Conservation (phyloP, 2,329 filamentous ascomycete species). For the Cercospora sp. region DNA sequence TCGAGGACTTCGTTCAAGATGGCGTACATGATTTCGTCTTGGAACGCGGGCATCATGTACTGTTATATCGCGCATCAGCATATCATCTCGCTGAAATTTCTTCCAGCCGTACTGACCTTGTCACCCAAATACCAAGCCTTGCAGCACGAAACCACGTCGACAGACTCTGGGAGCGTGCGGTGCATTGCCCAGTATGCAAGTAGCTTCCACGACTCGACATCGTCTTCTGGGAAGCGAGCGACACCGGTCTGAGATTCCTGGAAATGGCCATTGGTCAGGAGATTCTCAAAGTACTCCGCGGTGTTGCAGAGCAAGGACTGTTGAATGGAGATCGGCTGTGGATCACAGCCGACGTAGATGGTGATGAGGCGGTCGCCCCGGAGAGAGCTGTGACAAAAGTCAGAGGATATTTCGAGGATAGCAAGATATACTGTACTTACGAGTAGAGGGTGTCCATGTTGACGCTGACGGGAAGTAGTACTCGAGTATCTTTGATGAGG, state of each 20-base stretch:
- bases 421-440: neutral
- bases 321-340: neutral
- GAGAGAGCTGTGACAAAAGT: neutral
- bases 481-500: neutral
- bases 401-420: neutral
- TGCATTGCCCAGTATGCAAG: neutral
- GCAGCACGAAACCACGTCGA: neutral
- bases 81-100: neutral
- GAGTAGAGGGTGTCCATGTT: neutral
- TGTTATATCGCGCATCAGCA: neutral
- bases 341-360: neutral
- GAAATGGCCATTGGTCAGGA: neutral
- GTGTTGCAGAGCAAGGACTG: neutral
- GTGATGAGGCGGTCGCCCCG: neutral
- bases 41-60: neutral
- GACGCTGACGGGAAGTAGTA: neutral
- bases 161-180: neutral
- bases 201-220: neutral
- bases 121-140: neutral
- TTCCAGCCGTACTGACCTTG: neutral
- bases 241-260: neutral
- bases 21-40: neutral
- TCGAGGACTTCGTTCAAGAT: neutral
- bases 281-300: neutral
- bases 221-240: neutral